Base-by-base conservation (phyloP, 305 asterid genomes). In the Solanum hybrid region DNA sequence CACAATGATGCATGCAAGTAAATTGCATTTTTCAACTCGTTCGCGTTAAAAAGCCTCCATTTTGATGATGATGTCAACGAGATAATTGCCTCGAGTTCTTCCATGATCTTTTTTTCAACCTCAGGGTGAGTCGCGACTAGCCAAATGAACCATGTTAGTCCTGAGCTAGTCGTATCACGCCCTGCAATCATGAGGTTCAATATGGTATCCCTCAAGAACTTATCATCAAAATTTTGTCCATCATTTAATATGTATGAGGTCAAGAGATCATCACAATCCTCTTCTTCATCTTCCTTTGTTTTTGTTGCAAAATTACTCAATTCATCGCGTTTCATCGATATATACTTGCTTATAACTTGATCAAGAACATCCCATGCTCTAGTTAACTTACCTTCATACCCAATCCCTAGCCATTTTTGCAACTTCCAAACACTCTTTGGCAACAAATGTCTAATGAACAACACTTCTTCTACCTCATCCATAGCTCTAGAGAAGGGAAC, bases 131-230 rank as follows among this genome's bases (percentile, higher is more conserved):
- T 90, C 2, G 94, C 86, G 4, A 95, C 94, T 33, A 95, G 95
- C 96, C 96, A 96, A 5, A 91, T 71, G 67, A 96, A 94, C 98
- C 98, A 96, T 2, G 98, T 95, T 4, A 96, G 91, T n/a, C 95
- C 96, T 0, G 98, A 94, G 82, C 98, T 95, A 3, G 97, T 94
- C 1, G 98, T 96, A 91, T 96, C 98, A 5, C 97, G 90, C 6
- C 98, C 98, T 0, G 98, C 98, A 26, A 96, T 93, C 98, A 96
- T 96, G 0, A 96, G 89, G 64, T 95, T 95, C 73, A 95, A 90
- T 28, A 95, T 75, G 4, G 94, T 95, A 18, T 96, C 98, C 86
- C 97, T 93, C 92, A 95, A 89, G 91, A 92, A 94, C 91, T 86
- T 91, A 8, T 92, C 93, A 35, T 94, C 94, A 26, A 67, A 79